Conservation (phyloP, 345 rosid species). For the Cardiospermum halicacabum region DNA sequence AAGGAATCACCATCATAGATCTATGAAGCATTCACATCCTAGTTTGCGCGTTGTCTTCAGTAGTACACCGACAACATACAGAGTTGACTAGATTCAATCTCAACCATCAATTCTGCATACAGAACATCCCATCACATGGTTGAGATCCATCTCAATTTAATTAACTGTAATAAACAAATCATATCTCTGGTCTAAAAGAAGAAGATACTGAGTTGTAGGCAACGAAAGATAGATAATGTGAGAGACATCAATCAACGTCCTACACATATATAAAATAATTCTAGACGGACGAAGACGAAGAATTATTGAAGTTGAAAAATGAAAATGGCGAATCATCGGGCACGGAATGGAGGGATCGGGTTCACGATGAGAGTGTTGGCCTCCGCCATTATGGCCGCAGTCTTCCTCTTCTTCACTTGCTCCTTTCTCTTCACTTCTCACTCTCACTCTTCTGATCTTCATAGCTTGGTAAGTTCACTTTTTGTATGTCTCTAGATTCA, state of each 20-base stretch:
- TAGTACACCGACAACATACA: constrained; percentile 14
- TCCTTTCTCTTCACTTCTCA: constrained; percentile 50
- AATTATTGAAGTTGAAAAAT: background rate
- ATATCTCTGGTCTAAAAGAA: too few relatives aligned
- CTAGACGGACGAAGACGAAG: too few relatives aligned
- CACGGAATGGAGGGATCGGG: constrained; percentile 32
- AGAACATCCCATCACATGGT: background rate
- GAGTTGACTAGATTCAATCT: background rate
- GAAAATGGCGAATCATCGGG: constrained; percentile 52
- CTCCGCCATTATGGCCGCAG: constrained; percentile 33
- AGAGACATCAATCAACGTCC: too few relatives aligned
- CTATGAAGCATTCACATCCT: background rate
- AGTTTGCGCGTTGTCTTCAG: constrained; percentile 13
- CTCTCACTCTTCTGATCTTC: constrained; percentile 39
- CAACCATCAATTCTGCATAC: background rate
- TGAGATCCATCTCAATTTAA: background rate
- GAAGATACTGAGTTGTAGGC: background rate
- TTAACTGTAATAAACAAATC: background rate
- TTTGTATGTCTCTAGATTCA: background rate
- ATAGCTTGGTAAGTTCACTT: constrained; percentile 38
- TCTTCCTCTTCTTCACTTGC: constrained; percentile 46
- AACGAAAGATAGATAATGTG: background rate
- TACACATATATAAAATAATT: too few relatives aligned
- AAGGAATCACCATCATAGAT: background rate
- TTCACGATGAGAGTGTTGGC: constrained; percentile 37